Percentiles rank a stretch among this genome's conserved stretches.
These are phyloP conservation scores for Diplotaxis tenuifolia DNA, from an alignment of 345 rosid species.

Conservation along the genomic window DNA sequence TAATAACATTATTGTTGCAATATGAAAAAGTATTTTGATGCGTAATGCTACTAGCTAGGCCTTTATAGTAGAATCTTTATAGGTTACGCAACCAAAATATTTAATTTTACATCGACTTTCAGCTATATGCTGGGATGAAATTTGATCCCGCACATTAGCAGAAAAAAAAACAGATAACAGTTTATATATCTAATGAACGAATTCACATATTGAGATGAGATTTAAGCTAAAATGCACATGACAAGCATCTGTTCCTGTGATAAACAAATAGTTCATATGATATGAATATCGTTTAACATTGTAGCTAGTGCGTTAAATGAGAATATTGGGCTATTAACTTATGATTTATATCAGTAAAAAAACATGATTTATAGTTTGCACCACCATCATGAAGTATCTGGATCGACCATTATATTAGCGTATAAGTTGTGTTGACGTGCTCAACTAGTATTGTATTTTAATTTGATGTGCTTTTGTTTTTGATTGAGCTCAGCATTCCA, in stretches of 20 bases:
- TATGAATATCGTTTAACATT: conserved; percentile 19
- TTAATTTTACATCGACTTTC: conserved; percentile 4
- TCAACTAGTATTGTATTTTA: conserved; percentile 3
- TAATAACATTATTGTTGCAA: neutral
- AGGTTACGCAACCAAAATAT: neutral
- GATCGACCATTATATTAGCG: conserved; percentile 6
- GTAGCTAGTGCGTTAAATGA: neutral
- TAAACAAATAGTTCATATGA: conserved; percentile 5
- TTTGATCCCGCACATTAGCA: neutral
- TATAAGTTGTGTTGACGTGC: conserved; percentile 1
- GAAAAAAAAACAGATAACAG: neutral
- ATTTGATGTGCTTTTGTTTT: neutral
- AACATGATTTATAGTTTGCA: neutral
- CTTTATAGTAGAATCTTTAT: neutral
- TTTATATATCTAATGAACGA: neutral
- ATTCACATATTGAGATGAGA: conserved; percentile 1
- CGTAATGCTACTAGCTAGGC: neutral
- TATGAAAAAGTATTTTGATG: neutral
- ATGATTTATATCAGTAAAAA: conserved; percentile 4
- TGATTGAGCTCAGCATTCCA: conserved; percentile 3
- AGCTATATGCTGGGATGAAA: neutral
- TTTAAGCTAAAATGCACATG: neutral
- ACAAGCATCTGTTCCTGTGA: neutral
- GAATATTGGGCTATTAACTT: conserved; percentile 1
- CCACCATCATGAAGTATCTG: conserved; percentile 8